Percentiles rank a stretch among this genome's conserved stretches.
Evolutionary conservation across 805 yeast genomes (phyloP).

Genomic region (Yamadazyma sp.): DNA sequence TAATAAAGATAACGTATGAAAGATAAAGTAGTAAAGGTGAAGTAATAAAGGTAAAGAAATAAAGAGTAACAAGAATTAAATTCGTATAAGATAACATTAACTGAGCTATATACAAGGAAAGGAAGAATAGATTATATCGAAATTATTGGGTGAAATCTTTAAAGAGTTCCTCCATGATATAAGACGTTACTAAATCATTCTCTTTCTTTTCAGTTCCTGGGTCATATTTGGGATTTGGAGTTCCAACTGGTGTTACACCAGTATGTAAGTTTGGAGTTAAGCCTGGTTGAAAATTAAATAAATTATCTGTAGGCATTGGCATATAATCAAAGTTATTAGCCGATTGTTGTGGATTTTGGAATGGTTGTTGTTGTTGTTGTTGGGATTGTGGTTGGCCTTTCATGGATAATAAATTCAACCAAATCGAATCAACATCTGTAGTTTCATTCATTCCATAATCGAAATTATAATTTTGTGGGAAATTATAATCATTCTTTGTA

Average conservation of each 20-base stretch:
- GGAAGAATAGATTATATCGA: not conserved
- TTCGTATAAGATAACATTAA: too few relatives aligned
- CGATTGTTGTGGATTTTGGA: not conserved
- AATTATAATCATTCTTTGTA: not conserved
- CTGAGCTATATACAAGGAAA: too few relatives aligned
- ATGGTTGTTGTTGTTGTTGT: too few relatives aligned
- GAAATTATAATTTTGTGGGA: not conserved
- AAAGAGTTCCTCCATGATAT: constrained; percentile 7
- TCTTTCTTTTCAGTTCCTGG: constrained; percentile 1
- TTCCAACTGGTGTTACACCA: constrained; percentile 3
- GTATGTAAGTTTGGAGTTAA: constrained; percentile 1
- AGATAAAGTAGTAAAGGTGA: too few relatives aligned
- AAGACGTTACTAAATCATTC: constrained; percentile 5
- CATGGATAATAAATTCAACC: constrained; percentile 7
- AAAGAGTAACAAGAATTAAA: too few relatives aligned
- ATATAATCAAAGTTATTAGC: not conserved
- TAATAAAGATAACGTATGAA: too few relatives aligned
- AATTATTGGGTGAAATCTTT: constrained; percentile 3
- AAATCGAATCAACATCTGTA: constrained; percentile 7
- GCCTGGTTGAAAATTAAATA: constrained; percentile 1
- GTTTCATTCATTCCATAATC: constrained; percentile 3
- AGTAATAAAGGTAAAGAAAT: too few relatives aligned
- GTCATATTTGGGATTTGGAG: not conserved
- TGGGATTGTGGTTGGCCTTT: constrained; percentile 4
- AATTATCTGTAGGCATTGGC: not conserved